Evolutionary conservation across 1,284 basidiomycete genomes (phyloP).

Genomic region (Neolentinus lepideus): DNA sequence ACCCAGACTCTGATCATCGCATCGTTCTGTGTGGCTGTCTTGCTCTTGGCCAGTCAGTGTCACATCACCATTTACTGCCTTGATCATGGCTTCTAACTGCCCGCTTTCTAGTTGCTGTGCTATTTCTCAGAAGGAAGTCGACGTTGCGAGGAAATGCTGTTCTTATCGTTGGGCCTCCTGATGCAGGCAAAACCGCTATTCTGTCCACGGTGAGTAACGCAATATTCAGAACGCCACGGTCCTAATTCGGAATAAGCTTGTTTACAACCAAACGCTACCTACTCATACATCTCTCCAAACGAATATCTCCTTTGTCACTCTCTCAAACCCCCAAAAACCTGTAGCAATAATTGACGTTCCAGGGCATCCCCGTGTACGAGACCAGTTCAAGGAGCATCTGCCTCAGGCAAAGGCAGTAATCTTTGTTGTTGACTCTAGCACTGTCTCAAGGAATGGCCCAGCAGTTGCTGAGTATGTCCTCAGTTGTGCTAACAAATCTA

Average conservation of each 20-base stretch:
- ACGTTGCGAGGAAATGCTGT: conserved; percentile 46
- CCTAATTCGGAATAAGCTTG: conserved; percentile 34
- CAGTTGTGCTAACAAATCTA: neutral
- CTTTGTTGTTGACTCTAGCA: conserved; percentile 73
- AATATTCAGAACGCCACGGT: neutral
- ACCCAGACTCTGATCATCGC: conserved; percentile 5
- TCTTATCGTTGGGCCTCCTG: conserved; percentile 60
- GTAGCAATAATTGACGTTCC: conserved; percentile 64
- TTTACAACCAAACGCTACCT: conserved; percentile 52
- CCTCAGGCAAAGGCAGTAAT: conserved; percentile 52
- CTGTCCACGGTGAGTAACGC: conserved; percentile 35
- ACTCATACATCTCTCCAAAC: conserved; percentile 63
- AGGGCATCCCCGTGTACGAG: conserved; percentile 69
- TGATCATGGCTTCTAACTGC: neutral
- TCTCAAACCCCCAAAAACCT: conserved; percentile 30
- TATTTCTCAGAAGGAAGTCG: conserved; percentile 36
- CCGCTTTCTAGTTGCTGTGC: conserved; percentile 20
- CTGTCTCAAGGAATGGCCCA: conserved; percentile 63
- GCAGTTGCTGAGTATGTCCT: conserved; percentile 69
- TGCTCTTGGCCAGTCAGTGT: conserved; percentile 19
- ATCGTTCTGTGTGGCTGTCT: conserved; percentile 17
- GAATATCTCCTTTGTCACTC: conserved; percentile 40
- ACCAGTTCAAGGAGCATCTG: conserved; percentile 61
- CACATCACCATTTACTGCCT: neutral
- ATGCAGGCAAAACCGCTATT: conserved; percentile 74